Conservation (phyloP, 2,329 filamentous ascomycete species). For the Curvularia spicifera region DNA sequence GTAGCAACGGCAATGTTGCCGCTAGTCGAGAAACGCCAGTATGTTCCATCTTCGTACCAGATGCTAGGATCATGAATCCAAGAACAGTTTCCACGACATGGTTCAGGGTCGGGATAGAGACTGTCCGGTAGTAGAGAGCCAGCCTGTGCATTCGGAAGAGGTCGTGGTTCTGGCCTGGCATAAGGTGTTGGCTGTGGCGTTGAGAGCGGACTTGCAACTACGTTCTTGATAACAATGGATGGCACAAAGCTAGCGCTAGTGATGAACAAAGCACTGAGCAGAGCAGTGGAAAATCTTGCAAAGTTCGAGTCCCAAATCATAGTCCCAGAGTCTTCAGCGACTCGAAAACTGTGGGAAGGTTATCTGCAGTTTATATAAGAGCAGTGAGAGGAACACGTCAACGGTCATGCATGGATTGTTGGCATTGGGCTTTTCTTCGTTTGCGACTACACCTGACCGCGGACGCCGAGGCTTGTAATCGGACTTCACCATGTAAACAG, state of each 20-base stretch:
- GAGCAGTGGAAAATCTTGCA: conserved; percentile 14
- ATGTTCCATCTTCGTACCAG: conserved; percentile 54
- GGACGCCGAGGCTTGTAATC: not conserved
- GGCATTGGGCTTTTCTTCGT: conserved; percentile 3
- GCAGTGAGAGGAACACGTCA: conserved; percentile 2
- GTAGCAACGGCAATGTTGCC: conserved; percentile 56
- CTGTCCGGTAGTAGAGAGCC: conserved; percentile 1
- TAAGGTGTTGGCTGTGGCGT: not conserved
- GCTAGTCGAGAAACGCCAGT: conserved; percentile 59
- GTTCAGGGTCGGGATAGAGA: conserved; percentile 42
- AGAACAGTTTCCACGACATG: conserved; percentile 48
- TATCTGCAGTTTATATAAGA: conserved; percentile 3
- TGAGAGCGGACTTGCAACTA: conserved; percentile 7
- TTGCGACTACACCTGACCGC: conserved; percentile 2
- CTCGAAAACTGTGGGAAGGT: not conserved
- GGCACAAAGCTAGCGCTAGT: conserved; percentile 24
- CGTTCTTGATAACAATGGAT: conserved; percentile 16
- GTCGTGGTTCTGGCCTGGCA: not conserved
- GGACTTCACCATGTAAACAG: not conserved
- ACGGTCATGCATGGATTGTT: conserved; percentile 1
- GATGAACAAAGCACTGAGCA: conserved; percentile 17
- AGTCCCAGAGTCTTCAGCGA: not conserved
- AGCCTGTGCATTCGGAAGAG: conserved; percentile 9
- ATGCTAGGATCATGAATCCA: conserved; percentile 56
- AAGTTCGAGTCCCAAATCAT: conserved; percentile 8